Base-by-base conservation (phyloP, 768 basidiomycete genomes). In the Obba rivulosa region DNA sequence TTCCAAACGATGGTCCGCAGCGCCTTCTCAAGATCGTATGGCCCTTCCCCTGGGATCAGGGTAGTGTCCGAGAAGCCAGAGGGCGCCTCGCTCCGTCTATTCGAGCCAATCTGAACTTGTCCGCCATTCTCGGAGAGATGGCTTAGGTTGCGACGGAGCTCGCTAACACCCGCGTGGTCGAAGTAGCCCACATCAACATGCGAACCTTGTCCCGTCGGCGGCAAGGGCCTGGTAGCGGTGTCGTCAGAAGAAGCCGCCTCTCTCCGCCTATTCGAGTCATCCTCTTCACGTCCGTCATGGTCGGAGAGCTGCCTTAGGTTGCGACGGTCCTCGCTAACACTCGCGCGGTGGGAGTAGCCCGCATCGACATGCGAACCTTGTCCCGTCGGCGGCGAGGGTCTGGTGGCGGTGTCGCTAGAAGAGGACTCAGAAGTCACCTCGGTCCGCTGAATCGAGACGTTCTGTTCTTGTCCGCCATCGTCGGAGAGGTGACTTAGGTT, bases 261-360 rank as follows among this genome's bases (percentile, higher is more conserved):
- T 23, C 45, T 46, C 18, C 18, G 35, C 43, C 18, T 4, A 14
- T 41, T 28, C 22, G 35, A 31, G 23, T 16, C 34, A 51, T 47
- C 21, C 41, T 22, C 35, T 13, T 31, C 28, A 42, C 39, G 22
- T 45, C 31, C 22, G 46, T 45, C 8, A 43, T 37, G 13, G 34
- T 48, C 25, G 38, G 52, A 17, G 49, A 49, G n/a, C 38, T 34
- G 7, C 20, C 62, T 70, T 48, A 78, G 51, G 3, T 65, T 69
- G 52, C 62, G 59, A 10, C 64, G 63, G 4, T 80, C 66, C 39
- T 67, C 54, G 3, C 55, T 59, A 31, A 79, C 72, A 8, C 80
- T 81, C 17, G 56, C 55, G 1, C 74, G 78, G 60, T 84, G 80
- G 55, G 83, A 82, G 53, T 71, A 72, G 40, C 73, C 75, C 17